Evolutionary conservation across 2,329 filamentous ascomycete genomes (phyloP).

Genomic region (Arachnomyces sp.): DNA sequence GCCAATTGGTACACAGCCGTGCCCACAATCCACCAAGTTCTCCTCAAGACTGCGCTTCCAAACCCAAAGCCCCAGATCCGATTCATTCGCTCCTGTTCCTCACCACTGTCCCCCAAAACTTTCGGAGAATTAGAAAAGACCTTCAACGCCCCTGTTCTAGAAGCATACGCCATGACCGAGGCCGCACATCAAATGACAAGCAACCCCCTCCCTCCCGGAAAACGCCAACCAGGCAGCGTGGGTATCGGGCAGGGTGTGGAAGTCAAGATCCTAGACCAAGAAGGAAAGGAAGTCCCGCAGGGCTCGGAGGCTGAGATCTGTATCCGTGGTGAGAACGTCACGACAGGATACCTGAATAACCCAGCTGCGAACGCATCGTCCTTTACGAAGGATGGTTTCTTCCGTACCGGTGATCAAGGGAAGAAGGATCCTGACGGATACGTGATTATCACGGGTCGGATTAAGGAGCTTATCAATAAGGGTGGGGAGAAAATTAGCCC

Average conservation of each 20-base stretch:
- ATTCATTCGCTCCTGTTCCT: conserved; percentile 83
- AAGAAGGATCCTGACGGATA: conserved; percentile 73
- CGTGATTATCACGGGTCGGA: conserved; percentile 77
- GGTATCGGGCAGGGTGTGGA: conserved; percentile 78
- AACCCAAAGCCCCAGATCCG: conserved; percentile 63
- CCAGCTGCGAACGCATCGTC: conserved; percentile 63
- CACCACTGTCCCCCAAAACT: conserved; percentile 69
- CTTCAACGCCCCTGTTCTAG: conserved; percentile 71
- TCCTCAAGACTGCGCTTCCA: conserved; percentile 65
- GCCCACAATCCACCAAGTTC: conserved; percentile 86
- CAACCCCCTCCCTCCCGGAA: conserved; percentile 60
- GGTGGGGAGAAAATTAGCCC: conserved; percentile 84
- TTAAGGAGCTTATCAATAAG: conserved; percentile 87
- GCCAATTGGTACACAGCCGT: conserved; percentile 92
- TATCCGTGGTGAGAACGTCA: conserved; percentile 74
- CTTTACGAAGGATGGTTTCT: conserved; percentile 69
- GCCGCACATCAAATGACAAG: conserved; percentile 50
- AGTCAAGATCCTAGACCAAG: conserved; percentile 64
- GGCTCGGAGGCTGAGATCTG: conserved; percentile 73
- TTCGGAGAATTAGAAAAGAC: conserved; percentile 70
- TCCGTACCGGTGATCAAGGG: conserved; percentile 81
- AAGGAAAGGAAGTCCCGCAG: conserved; percentile 58
- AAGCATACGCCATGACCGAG: conserved; percentile 91
- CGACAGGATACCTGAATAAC: conserved; percentile 79
- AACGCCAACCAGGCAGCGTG: conserved; percentile 72